Base-by-base conservation (phyloP, 1,284 basidiomycete species). In the Trametes sp. region DNA sequence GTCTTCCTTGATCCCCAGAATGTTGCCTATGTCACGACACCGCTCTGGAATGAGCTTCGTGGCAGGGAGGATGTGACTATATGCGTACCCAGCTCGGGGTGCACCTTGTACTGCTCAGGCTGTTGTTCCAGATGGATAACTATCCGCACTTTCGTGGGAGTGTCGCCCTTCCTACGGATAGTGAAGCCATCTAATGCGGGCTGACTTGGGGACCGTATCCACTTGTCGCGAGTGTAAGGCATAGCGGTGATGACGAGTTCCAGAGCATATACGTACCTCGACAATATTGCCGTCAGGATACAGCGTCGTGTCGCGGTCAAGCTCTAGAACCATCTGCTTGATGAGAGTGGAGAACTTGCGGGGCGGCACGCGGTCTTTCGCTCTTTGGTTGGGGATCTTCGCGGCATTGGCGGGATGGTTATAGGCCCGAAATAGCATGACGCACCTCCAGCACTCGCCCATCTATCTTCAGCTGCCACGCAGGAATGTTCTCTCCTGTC, bases 401-500 rank as follows among this genome's bases (percentile, higher is more conserved):
- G 60, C 24, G 26, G 26, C 60, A 8, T 57, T 23, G n/a, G 36
- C 23, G 16, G n/a, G n/a, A 49, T 16, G 21, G 7, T n/a, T 1
- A 28, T 41, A 61, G 11, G 33, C 19, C n/a, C 28, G 38, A 28
- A 48, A 35, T n/a, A 16, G 23, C 29, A 53, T 52, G 6, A 74
- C 83, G 54, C 61, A 89, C 90, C 83, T 93, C 90, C 3, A 98
- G 81, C 61, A 98, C 74, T 55, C 96, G 84, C 0, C 96, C 96
- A 70, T 98, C 96, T 60, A 98, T 86, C 73, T 88, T 91, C 61
- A 98, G 81, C 42, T 90, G 87, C 95, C 95, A 98, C 0, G 94
- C 93, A 1, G 96, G 94, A 21, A 97, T 89, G 2, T 92, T 92
- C 69, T 93, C 88, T 10, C 93, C 86, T 1, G 82, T 82, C 64